phyloP scores from a whole-genome alignment of 805 yeast species.

The Debaryomyces castellii region DNA sequence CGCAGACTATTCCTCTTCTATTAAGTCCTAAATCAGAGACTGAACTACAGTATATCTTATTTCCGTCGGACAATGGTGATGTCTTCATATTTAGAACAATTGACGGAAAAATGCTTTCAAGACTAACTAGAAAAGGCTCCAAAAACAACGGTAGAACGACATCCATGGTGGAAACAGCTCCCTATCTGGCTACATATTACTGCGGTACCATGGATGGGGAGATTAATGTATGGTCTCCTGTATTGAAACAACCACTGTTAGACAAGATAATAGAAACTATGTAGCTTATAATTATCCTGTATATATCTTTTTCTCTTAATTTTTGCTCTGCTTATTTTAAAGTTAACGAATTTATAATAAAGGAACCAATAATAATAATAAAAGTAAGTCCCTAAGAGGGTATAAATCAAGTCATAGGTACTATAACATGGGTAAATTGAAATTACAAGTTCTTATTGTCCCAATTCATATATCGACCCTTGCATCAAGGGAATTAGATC shows the following conservation, averaged over 20 bases:
- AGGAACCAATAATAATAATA: neutral
- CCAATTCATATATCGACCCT: slow-evolving; percentile 22
- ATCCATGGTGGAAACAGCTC: slow-evolving; percentile 50
- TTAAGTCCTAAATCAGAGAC: slow-evolving; percentile 53
- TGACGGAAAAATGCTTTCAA: slow-evolving; percentile 62
- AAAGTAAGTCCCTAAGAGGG: neutral
- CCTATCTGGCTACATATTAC: slow-evolving; percentile 44
- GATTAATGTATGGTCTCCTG: slow-evolving; percentile 53
- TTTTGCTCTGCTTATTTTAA: neutral
- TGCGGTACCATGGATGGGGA: slow-evolving; percentile 72
- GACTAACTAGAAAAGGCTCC: slow-evolving; percentile 49
- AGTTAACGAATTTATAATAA: neutral
- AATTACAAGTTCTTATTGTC: slow-evolving; percentile 36
- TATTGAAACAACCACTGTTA: slow-evolving; percentile 12
- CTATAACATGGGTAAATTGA: slow-evolving; percentile 24
- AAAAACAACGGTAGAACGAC: slow-evolving; percentile 46
- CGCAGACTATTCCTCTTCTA: slow-evolving; percentile 49
- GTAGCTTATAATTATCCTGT: neutral
- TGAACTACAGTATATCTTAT: slow-evolving; percentile 56
- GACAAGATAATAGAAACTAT: neutral
- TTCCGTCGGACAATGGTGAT: slow-evolving; percentile 78
- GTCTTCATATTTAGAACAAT: slow-evolving; percentile 54
- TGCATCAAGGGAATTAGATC: slow-evolving; percentile 18
- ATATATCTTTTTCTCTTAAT: neutral
- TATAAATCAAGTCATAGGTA: neutral